A percentile compares a stretch with the other conserved stretches of the same genome.
Conservation (phyloP, 495 filamentous ascomycete species). For the Hyaloscypha variabilis region DNA sequence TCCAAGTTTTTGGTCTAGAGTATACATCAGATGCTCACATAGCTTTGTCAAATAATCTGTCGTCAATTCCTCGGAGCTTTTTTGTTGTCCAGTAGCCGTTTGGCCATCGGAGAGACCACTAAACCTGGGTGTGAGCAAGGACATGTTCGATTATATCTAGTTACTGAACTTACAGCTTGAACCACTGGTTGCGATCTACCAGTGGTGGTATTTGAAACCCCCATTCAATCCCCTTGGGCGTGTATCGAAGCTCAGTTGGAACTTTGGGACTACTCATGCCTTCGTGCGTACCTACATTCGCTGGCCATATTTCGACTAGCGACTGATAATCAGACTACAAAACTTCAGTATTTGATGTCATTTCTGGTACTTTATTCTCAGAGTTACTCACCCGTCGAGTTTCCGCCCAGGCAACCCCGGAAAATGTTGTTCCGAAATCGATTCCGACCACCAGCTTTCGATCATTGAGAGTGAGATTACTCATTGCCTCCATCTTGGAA, state of each 20-base stretch:
- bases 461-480: neutral
- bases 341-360: neutral
- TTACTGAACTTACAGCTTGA: slow-evolving; percentile 51
- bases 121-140: slow-evolving; percentile 20
- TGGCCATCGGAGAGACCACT: slow-evolving; percentile 39
- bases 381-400: slow-evolving; percentile 33
- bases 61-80: slow-evolving; percentile 36
- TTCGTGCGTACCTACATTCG: slow-evolving; percentile 24
- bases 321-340: slow-evolving; percentile 38
- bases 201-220: slow-evolving; percentile 50
- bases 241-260: slow-evolving; percentile 48
- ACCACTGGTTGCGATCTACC: slow-evolving; percentile 50
- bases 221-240: slow-evolving; percentile 40
- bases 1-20: slow-evolving; percentile 41
- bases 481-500: neutral
- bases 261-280: slow-evolving; percentile 45
- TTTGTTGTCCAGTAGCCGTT: slow-evolving; percentile 12
- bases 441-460: slow-evolving; percentile 43
- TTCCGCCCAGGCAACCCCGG: slow-evolving; percentile 50
- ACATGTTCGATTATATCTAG: slow-evolving; percentile 22
- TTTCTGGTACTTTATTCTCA: neutral
- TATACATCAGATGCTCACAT: slow-evolving; percentile 42
- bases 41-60: slow-evolving; percentile 49
- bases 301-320: slow-evolving; percentile 43
- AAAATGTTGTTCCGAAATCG: slow-evolving; percentile 52